Base-by-base conservation (phyloP, 106 monocot genomes). In the Acorus calamus region DNA sequence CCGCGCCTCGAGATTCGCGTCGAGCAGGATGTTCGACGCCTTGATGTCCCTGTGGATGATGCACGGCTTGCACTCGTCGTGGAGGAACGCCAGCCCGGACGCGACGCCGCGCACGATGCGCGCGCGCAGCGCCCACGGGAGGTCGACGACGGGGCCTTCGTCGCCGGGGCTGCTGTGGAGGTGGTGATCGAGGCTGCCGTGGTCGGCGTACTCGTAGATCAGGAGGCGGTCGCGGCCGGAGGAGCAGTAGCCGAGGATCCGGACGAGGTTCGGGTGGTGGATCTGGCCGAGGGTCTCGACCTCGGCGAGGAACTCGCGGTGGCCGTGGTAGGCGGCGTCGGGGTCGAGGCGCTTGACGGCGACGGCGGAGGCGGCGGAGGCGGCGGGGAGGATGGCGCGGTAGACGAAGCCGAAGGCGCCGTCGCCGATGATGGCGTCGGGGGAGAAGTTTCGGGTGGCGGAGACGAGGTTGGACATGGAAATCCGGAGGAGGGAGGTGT, bases 31-130 rank as follows among this genome's bases (percentile, higher is more conserved):
- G 65, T 94, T 94, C 69, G 86, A 76, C 10, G 90, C 66, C 78
- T 94, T 94, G 66, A 94, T 87, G 64, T 94, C 94, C 60, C 94
- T 74, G 71, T 94, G 90, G 50, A 94, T 82, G 50, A 94, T 78
- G 46, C 70, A 61, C 2, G 89, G 89, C 28, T 49, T 59, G 72
- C 89, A 87, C 7, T 60, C 87, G 8, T 78, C 73, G 80, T 94
- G 94, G 41, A 94, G 70, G 77, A 80, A 90, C 4, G 76, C 60
- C 8, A 94, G 73, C 7, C 90, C 94, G 0, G 61, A 48, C 11
- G 87, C 90, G 9, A 89, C 82, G 4, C 82, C 90, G 7, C 66
- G 66, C 0, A 80, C 46, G 54, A 87, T 69, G 41, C 57, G 46
- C 42, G 84, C 12, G 8, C 94, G 78, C 42, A 64, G 41, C 6